Evolutionary conservation across 345 rosid species (phyloP).

Genomic region (Geranium brycei): DNA sequence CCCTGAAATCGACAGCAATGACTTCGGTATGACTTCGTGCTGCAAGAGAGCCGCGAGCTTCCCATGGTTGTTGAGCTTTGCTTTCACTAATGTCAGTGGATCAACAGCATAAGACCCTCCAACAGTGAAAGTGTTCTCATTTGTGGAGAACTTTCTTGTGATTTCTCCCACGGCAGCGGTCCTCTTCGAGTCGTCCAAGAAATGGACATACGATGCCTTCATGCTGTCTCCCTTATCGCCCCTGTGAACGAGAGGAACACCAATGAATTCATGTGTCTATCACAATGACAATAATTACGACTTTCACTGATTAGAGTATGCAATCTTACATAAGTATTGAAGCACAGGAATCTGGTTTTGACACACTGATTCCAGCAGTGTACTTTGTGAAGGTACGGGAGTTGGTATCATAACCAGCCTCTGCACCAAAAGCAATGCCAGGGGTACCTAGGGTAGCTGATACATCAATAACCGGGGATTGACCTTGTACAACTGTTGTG

Average conservation of each 20-base stretch:
- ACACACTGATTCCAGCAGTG: slow-evolving; percentile 43
- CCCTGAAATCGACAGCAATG: slow-evolving; percentile 41
- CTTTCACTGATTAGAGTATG: background rate
- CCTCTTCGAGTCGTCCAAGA: slow-evolving; percentile 26
- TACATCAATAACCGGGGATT: slow-evolving; percentile 38
- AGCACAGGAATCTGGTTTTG: slow-evolving; percentile 34
- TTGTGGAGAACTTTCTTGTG: slow-evolving; percentile 36
- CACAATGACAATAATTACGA: too few relatives aligned
- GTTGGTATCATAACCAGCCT: slow-evolving; percentile 30
- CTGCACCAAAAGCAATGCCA: slow-evolving; percentile 50
- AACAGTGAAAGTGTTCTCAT: slow-evolving; percentile 51
- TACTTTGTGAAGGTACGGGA: slow-evolving; percentile 33
- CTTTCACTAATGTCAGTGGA: slow-evolving; percentile 38
- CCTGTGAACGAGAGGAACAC: slow-evolving; percentile 17
- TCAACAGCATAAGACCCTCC: slow-evolving; percentile 46
- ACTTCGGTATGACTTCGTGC: slow-evolving; percentile 36
- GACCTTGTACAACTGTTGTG: slow-evolving; percentile 27
- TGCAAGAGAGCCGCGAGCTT: slow-evolving; percentile 42
- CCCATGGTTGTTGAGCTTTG: slow-evolving; percentile 56
- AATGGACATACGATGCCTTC: slow-evolving; percentile 36
- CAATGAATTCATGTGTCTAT: background rate
- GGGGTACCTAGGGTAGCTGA: slow-evolving; percentile 53
- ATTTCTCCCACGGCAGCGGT: slow-evolving; percentile 46
- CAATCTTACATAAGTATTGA: slow-evolving; percentile 40
- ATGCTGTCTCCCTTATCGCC: slow-evolving; percentile 56